Percentiles rank a stretch among this genome's conserved stretches.
phyloP scores from a whole-genome alignment of 805 yeast genomes.

The Wickerhamomyces bisporus region DNA sequence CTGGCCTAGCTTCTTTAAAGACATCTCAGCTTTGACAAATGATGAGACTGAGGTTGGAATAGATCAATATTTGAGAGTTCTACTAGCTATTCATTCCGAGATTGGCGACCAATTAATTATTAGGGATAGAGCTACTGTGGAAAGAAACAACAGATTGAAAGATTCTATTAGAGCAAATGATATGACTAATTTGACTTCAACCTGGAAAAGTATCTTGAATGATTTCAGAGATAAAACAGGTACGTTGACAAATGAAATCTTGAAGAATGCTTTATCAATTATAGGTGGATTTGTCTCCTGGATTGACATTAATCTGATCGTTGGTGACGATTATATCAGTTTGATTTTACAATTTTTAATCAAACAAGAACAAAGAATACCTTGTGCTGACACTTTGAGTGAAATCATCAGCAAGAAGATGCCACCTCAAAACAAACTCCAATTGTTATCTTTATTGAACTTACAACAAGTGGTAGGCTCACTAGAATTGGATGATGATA shows the following conservation, averaged over 20 bases:
- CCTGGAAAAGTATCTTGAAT: constrained; percentile 61
- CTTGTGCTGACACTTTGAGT: constrained; percentile 38
- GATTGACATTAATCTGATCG: constrained; percentile 43
- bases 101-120: constrained; percentile 88
- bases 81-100: constrained; percentile 77
- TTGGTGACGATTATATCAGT: constrained; percentile 21
- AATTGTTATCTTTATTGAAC: constrained; percentile 60
- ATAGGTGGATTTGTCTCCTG: constrained; percentile 88
- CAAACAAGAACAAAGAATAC: constrained; percentile 9
- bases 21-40: constrained; percentile 35
- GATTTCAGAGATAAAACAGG: constrained; percentile 27
- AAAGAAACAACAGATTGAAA: constrained; percentile 67
- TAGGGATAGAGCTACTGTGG: constrained; percentile 56
- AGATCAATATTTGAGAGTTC: constrained; percentile 73
- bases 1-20: constrained; percentile 49
- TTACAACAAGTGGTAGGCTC: constrained; percentile 49
- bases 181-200: constrained; percentile 54
- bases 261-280: constrained; percentile 54
- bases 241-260: constrained; percentile 36
- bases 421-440: constrained; percentile 64
- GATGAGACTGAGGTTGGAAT: constrained; percentile 24
- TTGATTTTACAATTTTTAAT: constrained; percentile 61
- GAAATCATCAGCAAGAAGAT: constrained; percentile 75
- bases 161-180: constrained; percentile 79
- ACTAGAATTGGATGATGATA: constrained; percentile 37